Conservation (phyloP, 2,329 filamentous ascomycete species). For the Acephala macrosclerotiorum region DNA sequence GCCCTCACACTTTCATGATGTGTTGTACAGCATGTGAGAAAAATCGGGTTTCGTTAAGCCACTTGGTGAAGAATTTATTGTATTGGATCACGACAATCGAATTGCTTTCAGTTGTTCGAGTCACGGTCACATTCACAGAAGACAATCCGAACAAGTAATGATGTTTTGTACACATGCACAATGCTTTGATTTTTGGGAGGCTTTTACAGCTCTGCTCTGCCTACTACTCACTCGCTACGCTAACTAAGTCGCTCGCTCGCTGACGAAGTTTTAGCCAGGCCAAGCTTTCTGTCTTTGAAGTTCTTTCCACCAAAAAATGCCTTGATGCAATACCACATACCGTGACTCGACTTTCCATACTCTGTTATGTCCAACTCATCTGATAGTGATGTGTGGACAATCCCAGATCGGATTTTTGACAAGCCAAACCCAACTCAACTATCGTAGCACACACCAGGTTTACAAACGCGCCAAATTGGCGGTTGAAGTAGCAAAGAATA, state of each 20-base stretch:
- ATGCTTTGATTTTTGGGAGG: slow-evolving; percentile 18
- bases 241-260: slow-evolving; percentile 10
- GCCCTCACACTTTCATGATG: neutral
- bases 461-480: slow-evolving; percentile 22
- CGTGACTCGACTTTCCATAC: neutral
- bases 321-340: neutral
- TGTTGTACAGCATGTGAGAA: neutral
- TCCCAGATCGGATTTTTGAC: slow-evolving; percentile 14
- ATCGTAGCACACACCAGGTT: slow-evolving; percentile 33
- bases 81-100: too few relatives aligned
- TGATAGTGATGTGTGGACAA: slow-evolving; percentile 3
- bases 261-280: slow-evolving; percentile 2
- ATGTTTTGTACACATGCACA: slow-evolving; percentile 20
- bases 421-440: slow-evolving; percentile 26
- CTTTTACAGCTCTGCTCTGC: slow-evolving; percentile 18
- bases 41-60: neutral
- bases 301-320: neutral
- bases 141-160: neutral
- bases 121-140: neutral
- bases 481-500: slow-evolving; percentile 17
- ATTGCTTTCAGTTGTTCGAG: neutral
- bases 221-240: slow-evolving; percentile 15
- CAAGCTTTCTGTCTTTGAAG: neutral
- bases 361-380: slow-evolving; percentile 16
- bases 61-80: too few relatives aligned